Conservation (phyloP, 805 yeast genomes). For the Metschnikowia corniflorae region DNA sequence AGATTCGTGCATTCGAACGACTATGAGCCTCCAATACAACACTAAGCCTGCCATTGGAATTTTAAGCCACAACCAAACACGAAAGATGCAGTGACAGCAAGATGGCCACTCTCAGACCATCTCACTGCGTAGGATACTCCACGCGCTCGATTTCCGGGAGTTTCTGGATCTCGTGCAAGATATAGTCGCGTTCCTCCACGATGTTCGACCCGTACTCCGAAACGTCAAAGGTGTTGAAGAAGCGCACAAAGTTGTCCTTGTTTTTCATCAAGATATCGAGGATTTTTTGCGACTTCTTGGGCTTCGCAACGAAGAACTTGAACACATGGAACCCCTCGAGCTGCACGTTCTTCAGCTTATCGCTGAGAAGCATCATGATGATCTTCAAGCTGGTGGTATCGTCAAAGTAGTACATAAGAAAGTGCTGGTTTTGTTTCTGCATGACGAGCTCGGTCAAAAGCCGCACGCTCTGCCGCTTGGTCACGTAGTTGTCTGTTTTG, state of each 20-base stretch:
- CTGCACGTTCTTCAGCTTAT: conserved; percentile 85
- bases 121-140: conserved; percentile 7
- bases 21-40: too few relatives aligned
- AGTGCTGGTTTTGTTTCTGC: conserved; percentile 62
- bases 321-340: conserved; percentile 89
- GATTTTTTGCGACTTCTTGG: conserved; percentile 77
- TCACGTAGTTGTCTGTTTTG: conserved; percentile 79
- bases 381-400: conserved; percentile 80
- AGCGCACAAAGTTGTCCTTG: conserved; percentile 67
- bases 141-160: conserved; percentile 56
- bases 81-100: too few relatives aligned
- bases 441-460: conserved; percentile 69
- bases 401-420: conserved; percentile 75
- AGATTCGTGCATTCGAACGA: too few relatives aligned
- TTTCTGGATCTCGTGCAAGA: conserved; percentile 67
- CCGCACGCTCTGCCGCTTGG: conserved; percentile 85
- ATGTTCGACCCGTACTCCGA: conserved; percentile 63
- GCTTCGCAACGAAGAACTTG: conserved; percentile 95
- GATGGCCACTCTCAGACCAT: too few relatives aligned
- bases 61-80: too few relatives aligned
- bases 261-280: conserved; percentile 81
- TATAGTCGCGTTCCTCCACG: conserved; percentile 76
- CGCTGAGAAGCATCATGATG: conserved; percentile 81
- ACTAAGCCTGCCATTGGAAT: too few relatives aligned
- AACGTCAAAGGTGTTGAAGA: conserved; percentile 62